Base-by-base conservation (phyloP, 345 rosid species). In the Hirschfeldia incana region DNA sequence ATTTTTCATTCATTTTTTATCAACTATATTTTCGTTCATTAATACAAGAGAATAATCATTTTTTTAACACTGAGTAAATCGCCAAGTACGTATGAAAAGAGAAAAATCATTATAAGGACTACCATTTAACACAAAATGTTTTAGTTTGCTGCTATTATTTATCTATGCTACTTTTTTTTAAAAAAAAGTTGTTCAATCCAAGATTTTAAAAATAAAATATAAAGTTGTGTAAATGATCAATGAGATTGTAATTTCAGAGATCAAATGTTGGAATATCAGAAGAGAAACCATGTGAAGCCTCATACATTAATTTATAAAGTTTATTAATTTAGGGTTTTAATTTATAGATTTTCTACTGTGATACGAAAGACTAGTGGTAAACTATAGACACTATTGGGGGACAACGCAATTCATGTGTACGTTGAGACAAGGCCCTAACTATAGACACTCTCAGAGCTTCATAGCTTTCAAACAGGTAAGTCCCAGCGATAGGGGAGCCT, bases 181-280 rank as follows among this genome's bases (percentile, higher is more conserved):
- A 30, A 58, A n/a, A n/a, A n/a, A 21, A 11, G 34, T 28, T 60
- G n/a, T 60, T 60, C 15, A 60, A 4, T 60, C 11, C 65, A 57
- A 8, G 61, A 55, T 55, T 16, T 8, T 3, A 21, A 21, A 21
- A 57, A 21, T 55, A 55, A 57, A 8, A 21, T 21, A 57, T 21
- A 57, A 7, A 55, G 27, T 55, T 6, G 8, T 16, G 30, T 26
- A 75, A 28, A 16, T 7, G 21, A 16, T 26, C 21, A 64, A 37
- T 28, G 26, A 30, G 73, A 29, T 12, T 6, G 17, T 36, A 9
- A 63, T 30, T 74, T 88, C 71, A 92, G 32, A 87, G 79, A 6
- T 89, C 85, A 78, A 94, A 90, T 0, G 93, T 87, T 0, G 94
- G 97, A 79, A 92, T 65, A 68, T 88, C 76, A 1, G 88, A 86